A percentile compares a stretch with the other conserved stretches of the same genome.
These are phyloP conservation scores for Juglanconis oblonga DNA, from an alignment of 2,329 filamentous ascomycete species.

Conservation along the genomic window DNA sequence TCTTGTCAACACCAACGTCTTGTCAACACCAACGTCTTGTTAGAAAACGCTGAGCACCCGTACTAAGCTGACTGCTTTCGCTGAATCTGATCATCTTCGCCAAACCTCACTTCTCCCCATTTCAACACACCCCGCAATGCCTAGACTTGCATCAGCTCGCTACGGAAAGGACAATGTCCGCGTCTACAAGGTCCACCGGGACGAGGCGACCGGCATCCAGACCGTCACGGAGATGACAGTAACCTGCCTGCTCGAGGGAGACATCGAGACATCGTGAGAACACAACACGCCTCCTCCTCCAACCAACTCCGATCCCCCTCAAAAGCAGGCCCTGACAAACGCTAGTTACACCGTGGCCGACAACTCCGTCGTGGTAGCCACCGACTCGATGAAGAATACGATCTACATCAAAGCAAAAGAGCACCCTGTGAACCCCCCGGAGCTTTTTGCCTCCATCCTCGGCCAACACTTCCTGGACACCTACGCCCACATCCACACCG, in stretches of 20 bases:
- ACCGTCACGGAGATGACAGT: constrained; percentile 94
- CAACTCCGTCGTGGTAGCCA: constrained; percentile 93
- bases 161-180: constrained; percentile 98
- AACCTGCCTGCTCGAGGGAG: constrained; percentile 86
- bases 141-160: constrained; percentile 60
- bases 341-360: constrained; percentile 85
- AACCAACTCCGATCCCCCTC: neutral
- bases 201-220: constrained; percentile 74
- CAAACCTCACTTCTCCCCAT: neutral
- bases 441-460: constrained; percentile 83
- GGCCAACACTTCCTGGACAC: constrained; percentile 84
- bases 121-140: constrained; percentile 39
- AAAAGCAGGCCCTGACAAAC: neutral
- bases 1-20: neutral
- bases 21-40: neutral
- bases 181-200: constrained; percentile 87
- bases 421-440: constrained; percentile 85
- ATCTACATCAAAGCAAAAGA: constrained; percentile 94
- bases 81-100: neutral
- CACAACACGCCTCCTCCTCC: too few relatives aligned
- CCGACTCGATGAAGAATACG: constrained; percentile 98
- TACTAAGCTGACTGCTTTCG: neutral
- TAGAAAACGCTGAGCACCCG: neutral
- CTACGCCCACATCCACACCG: constrained; percentile 83
- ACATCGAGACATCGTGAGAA: constrained; percentile 76